Evolutionary conservation across 306 rosid genomes (phyloP).

Genomic region (Corylus heterophylla): DNA sequence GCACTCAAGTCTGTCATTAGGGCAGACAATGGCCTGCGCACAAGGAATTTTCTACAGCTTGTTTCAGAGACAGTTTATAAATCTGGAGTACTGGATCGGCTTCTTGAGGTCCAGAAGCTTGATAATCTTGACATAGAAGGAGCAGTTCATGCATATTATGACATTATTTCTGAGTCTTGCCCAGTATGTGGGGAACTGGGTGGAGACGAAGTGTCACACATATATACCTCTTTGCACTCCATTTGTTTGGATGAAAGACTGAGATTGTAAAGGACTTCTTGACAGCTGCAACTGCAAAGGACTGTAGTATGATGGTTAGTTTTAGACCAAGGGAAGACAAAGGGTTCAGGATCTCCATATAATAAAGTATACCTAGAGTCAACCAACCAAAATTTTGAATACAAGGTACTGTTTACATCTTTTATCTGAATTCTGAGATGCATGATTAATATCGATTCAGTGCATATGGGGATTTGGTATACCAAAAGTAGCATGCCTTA

Average conservation of each 20-base stretch:
- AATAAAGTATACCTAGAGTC: conserved; percentile 55
- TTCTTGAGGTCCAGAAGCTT: conserved; percentile 79
- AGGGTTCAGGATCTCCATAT: conserved; percentile 41
- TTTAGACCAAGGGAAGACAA: conserved; percentile 61
- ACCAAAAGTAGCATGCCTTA: neutral
- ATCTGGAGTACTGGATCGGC: conserved; percentile 69
- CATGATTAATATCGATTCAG: neutral
- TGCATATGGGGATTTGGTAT: neutral
- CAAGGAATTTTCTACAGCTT: conserved; percentile 63
- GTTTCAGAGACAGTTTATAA: conserved; percentile 61
- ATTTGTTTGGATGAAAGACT: conserved; percentile 72
- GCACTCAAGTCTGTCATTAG: conserved; percentile 62
- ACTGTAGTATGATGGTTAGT: conserved; percentile 89
- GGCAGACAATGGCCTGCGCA: conserved; percentile 58
- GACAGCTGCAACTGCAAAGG: conserved; percentile 86
- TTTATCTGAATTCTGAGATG: neutral
- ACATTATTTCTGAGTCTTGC: conserved; percentile 68
- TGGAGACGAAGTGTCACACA: conserved; percentile 43
- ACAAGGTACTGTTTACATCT: conserved; percentile 54
- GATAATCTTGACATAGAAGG: conserved; percentile 91
- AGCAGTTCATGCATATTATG: conserved; percentile 86
- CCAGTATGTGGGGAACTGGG: conserved; percentile 57
- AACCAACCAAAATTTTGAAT: conserved; percentile 70
- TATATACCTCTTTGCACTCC: conserved; percentile 66
- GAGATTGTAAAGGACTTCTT: conserved; percentile 75